A percentile compares a stretch with the other conserved stretches of the same genome.
Evolutionary conservation across 805 yeast species (phyloP).

Genomic region (Wickerhamomyces kurtzmanii): DNA sequence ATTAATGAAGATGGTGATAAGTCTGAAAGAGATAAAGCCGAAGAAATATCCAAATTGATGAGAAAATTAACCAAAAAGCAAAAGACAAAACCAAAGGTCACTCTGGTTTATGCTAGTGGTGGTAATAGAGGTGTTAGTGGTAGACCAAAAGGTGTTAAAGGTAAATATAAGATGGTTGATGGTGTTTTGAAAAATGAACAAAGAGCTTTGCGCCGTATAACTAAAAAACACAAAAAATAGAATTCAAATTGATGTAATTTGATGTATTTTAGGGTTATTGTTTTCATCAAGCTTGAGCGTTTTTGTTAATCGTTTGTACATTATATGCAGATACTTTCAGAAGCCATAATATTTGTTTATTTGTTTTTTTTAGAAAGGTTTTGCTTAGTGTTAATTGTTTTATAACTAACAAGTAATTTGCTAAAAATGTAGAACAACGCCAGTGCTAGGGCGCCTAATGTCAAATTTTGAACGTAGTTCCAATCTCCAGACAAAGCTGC

Average conservation of each 20-base stretch:
- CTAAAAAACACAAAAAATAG: slow-evolving; percentile 71
- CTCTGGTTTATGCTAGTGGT: slow-evolving; percentile 84
- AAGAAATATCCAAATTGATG: slow-evolving; percentile 83
- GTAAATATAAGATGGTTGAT: slow-evolving; percentile 98
- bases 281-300: too few relatives aligned
- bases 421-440: slow-evolving; percentile 23
- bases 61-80: slow-evolving; percentile 67
- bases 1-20: slow-evolving; percentile 82
- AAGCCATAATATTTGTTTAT: neutral
- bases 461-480: slow-evolving; percentile 20
- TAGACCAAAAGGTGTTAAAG: slow-evolving; percentile 94
- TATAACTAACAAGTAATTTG: too few relatives aligned
- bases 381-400: too few relatives aligned
- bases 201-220: slow-evolving; percentile 83
- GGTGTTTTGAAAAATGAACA: slow-evolving; percentile 97
- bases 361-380: too few relatives aligned
- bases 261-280: too few relatives aligned
- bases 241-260: slow-evolving; percentile 5
- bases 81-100: slow-evolving; percentile 67
- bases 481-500: slow-evolving; percentile 24
- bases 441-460: slow-evolving; percentile 22
- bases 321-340: too few relatives aligned
- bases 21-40: slow-evolving; percentile 91
- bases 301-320: too few relatives aligned
- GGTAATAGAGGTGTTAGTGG: slow-evolving; percentile 80